Conservation (phyloP, 2,329 filamentous ascomycete species). For the Cadophora sp. region DNA sequence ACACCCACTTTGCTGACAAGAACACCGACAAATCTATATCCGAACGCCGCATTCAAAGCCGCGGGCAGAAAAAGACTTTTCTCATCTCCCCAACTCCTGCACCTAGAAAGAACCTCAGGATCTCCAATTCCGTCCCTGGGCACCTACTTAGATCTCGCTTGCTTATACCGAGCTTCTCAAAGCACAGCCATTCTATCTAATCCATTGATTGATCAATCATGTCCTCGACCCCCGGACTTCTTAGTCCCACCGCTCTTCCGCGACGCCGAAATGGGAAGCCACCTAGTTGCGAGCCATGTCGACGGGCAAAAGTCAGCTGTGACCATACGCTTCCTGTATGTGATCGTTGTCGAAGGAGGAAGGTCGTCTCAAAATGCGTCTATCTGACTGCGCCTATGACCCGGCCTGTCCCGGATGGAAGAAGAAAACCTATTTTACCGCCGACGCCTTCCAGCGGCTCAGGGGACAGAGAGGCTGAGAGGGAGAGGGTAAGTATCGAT, state of each 20-base stretch:
- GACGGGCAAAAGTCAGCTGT: conserved; percentile 42
- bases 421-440: conserved; percentile 16
- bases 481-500: conserved; percentile 10
- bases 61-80: conserved; percentile 5
- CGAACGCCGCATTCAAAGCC: conserved; percentile 5
- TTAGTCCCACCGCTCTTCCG: conserved; percentile 22
- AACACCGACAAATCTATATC: background rate
- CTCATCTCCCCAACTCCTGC: conserved; percentile 7
- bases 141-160: background rate
- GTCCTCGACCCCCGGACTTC: conserved; percentile 7
- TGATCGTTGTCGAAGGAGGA: conserved; percentile 38
- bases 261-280: conserved; percentile 41
- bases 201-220: conserved; percentile 4
- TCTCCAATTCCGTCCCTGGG: conserved; percentile 11
- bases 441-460: conserved; percentile 24
- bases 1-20: conserved; percentile 11
- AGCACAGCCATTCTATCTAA: background rate
- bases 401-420: conserved; percentile 22
- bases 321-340: conserved; percentile 40
- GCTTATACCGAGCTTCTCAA: conserved; percentile 8
- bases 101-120: background rate
- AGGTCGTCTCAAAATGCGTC: conserved; percentile 35
- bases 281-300: conserved; percentile 40
- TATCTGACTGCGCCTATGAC: conserved; percentile 42
- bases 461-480: conserved; percentile 5